Evolutionary conservation across 108 stramenopile species (phyloP), one percentile per base, ranked within the genome.

Genomic region (Cyclotella sp.): DNA sequence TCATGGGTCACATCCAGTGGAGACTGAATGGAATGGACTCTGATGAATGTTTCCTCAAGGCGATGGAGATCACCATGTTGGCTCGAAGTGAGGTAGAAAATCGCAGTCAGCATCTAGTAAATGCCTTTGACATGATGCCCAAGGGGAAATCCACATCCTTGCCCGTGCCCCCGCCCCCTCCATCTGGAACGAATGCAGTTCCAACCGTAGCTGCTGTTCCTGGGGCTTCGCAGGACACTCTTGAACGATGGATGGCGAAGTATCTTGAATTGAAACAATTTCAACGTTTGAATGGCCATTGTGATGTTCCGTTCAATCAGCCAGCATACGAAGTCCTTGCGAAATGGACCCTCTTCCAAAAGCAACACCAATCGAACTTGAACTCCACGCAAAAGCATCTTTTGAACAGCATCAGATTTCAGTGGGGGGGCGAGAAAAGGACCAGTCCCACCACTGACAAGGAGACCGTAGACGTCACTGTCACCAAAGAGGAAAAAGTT

Each of bases 41-140:
- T 27, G 79, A 81, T 46, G 73, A 70, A 44, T 81, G 79, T 55
- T 81, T 81, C 62, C 52, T 69, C 51, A 69, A 57, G 59, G 79
- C 79, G 0, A 34, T 81, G 15, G 79, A 81, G 58, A 45, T 81
- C 18, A 30, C 68, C 28, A 54, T 73, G 51, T 46, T 81, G 54
- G 79, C 79, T 19, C 68, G 63, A 11, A 18, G 29, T 34, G 72
- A 81, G 63, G 79, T 81, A 49, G 67, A 73, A n/a, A 63, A 30
- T 34, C 73, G 68, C 0, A 81, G 79, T 28, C 42, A 58, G 22
- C 73, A 81, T 60, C 72, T 81, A 15, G 45, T 66, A 13, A 70
- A 68, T 43, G 79, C 79, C 0, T 74, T 81, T 63, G 67, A 81
- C 30, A 40, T 75, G 24, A 73, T 74, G 62, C 29, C 46, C 30